Evolutionary conservation across 179 eudicot genomes (phyloP), one percentile per base, ranked within the genome.

Genomic region (Beta macrorhiza): DNA sequence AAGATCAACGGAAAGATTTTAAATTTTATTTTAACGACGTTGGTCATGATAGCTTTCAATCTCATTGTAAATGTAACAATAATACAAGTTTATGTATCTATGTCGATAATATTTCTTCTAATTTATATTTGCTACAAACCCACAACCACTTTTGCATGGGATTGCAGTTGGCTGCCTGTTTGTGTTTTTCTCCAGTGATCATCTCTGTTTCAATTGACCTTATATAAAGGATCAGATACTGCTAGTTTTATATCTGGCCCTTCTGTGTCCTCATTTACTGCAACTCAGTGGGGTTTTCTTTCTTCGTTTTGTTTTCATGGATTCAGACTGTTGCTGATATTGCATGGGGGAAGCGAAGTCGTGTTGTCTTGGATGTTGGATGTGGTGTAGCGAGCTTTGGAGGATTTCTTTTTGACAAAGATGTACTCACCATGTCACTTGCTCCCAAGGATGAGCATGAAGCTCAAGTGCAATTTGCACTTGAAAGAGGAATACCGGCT

Each of bases 351-450:
- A 88, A 86, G 85, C 86, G 77, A 70, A 86, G 69, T 63, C 88
- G 88, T 68, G 90, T 88, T 51, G 78, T 88, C 75, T 82, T 88
- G 85, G 90, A 88, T 84, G 88, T 88, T 69, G 90, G 90, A 77
- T 85, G 90, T 64, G 90, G 90, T 76, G 90, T 87, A 59, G 90
- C 90, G 45, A 87, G 90, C 81, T 88, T 88, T 74, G 90, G 90
- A 51, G 90, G 90, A 67, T 88, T 45, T 78, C 87, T 88, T 63
- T 88, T 86, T 62, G 90, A 88, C 57, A 83, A 79, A 64, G 88
- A 88, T 44, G 88, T 88, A 16, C 82, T 86, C 45, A 68, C 90
- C 32, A 82, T 88, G 85, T 88, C 90, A 62, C 67, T 88, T 65
- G 90, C 88, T 77, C 90, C 90, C 51, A 87, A 87, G 76, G 90